These are phyloP conservation scores for Haplosporangium gracile DNA, from an alignment of 192 early-diverging fungal species.

Conservation along the genomic window DNA sequence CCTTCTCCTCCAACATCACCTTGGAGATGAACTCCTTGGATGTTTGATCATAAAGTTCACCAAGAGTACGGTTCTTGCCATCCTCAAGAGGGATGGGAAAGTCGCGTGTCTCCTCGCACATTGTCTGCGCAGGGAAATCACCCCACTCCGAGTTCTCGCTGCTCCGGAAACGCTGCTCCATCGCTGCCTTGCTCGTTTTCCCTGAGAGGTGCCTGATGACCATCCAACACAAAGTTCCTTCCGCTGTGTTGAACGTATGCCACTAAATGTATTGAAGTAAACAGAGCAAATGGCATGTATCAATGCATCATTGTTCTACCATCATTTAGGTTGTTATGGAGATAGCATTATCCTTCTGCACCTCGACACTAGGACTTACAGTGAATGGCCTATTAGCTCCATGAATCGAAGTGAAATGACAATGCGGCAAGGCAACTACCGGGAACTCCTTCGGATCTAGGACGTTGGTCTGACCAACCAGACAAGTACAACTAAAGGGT, in stretches of 20 bases:
- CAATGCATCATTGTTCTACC: too few species aligned
- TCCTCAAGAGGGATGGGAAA: not conserved
- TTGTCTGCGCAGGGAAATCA: not conserved
- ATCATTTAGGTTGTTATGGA: too few species aligned
- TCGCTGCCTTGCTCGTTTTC: not conserved
- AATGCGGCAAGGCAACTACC: not conserved
- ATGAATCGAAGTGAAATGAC: not conserved
- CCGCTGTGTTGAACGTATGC: not conserved
- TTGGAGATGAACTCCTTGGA: slow-evolving; percentile 8
- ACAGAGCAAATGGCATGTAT: not conserved
- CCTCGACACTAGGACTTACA: not conserved
- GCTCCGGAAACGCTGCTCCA: not conserved
- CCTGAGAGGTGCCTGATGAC: not conserved
- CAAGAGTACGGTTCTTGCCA: not conserved
- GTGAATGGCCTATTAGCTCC: not conserved
- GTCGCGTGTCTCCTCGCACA: slow-evolving; percentile 1
- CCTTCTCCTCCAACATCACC: slow-evolving; percentile 2
- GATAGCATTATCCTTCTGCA: not conserved
- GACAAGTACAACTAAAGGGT: not conserved
- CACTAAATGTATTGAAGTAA: not conserved
- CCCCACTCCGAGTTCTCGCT: not conserved
- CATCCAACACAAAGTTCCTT: not conserved
- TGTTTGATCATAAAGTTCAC: not conserved
- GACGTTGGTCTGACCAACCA: not conserved
- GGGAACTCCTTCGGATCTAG: not conserved